Percentiles rank a stretch among this genome's conserved stretches.
Conservation (phyloP, 768 basidiomycete species). For the Butyriboletus loyo region DNA sequence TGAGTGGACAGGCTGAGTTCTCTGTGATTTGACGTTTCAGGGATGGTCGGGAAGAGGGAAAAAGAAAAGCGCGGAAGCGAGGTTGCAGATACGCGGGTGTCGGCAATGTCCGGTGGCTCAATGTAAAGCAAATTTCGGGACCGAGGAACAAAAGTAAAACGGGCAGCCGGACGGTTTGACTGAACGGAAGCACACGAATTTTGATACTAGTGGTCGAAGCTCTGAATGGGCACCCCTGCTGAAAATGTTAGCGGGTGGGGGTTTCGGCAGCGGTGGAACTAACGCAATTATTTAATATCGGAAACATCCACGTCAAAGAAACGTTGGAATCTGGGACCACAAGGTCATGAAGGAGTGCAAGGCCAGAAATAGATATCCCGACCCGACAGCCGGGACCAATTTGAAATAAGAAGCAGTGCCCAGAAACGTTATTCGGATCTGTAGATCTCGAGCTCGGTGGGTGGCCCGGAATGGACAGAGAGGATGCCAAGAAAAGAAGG, state of each 20-base stretch:
- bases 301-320: background rate
- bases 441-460: conserved; percentile 22
- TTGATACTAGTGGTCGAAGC: conserved; percentile 17
- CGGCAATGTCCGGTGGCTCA: conserved; percentile 15
- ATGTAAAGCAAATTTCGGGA: too few species aligned
- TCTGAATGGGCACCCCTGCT: background rate
- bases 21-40: conserved; percentile 5
- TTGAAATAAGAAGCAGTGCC: conserved; percentile 31
- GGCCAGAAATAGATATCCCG: conserved; percentile 11
- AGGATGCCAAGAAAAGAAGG: conserved; percentile 10
- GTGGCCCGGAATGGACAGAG: conserved; percentile 10
- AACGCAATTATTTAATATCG: background rate
- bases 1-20: background rate
- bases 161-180: background rate
- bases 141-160: too few species aligned
- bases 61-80: conserved; percentile 15
- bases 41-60: conserved; percentile 8
- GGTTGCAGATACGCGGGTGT: background rate
- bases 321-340: background rate
- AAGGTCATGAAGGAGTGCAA: background rate
- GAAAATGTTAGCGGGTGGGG: background rate
- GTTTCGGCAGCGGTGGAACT: background rate
- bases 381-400: conserved; percentile 12
- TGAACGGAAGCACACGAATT: conserved; percentile 14
- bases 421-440: conserved; percentile 32